Conservation (phyloP, 2,329 filamentous ascomycete species). For the Cladosporium colombiae region DNA sequence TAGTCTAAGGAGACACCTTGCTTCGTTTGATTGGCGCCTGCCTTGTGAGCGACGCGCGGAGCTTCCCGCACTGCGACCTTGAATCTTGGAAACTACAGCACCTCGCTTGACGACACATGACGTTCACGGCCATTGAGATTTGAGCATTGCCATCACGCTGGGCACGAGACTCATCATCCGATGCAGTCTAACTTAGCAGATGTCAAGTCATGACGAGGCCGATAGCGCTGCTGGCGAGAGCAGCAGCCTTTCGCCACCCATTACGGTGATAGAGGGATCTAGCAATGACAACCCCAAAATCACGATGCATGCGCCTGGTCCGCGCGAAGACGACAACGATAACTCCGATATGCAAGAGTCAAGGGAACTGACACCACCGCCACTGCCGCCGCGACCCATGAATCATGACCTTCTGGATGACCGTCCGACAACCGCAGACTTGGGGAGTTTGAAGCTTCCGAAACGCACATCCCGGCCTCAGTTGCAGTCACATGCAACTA, state of each 20-base stretch:
- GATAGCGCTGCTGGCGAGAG: slow-evolving; percentile 11
- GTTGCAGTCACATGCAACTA: slow-evolving; percentile 70
- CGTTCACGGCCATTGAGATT: background rate
- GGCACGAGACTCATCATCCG: background rate
- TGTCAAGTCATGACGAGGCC: slow-evolving; percentile 13
- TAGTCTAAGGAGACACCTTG: slow-evolving; percentile 17
- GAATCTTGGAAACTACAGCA: background rate
- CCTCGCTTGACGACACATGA: slow-evolving; percentile 3
- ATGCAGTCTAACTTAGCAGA: slow-evolving; percentile 10
- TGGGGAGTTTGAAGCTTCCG: slow-evolving; percentile 37
- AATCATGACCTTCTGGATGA: slow-evolving; percentile 35
- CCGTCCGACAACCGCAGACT: slow-evolving; percentile 21
- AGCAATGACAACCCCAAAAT: background rate
- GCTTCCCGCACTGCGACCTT: background rate
- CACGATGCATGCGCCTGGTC: background rate
- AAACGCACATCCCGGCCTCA: slow-evolving; percentile 42
- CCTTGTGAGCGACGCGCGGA: slow-evolving; percentile 1
- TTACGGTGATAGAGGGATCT: background rate
- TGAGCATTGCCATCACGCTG: background rate
- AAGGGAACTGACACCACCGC: slow-evolving; percentile 39
- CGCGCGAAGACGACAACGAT: background rate
- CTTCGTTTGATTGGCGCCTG: slow-evolving; percentile 13
- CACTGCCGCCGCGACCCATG: slow-evolving; percentile 39
- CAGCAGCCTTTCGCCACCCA: slow-evolving; percentile 13
- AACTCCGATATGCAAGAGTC: slow-evolving; percentile 25